Base-by-base conservation (phyloP, 2,329 filamentous ascomycete genomes). In the Penicillium sp. region DNA sequence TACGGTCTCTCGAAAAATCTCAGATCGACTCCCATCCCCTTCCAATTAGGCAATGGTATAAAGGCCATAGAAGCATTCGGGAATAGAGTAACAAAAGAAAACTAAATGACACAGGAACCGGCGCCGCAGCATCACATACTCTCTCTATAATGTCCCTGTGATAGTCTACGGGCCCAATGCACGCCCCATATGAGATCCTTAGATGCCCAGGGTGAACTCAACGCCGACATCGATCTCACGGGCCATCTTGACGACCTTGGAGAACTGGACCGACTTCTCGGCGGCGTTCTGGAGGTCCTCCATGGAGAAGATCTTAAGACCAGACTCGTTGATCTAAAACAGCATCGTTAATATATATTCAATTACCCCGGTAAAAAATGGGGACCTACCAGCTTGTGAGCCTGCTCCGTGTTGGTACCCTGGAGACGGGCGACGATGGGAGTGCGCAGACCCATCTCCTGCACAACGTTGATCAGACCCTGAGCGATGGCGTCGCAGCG, bases 291-390 rank as follows among this genome's bases (percentile, higher is more conserved):
- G 93, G 66, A 98, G 83, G 77, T 98, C 93, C 70, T 97, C 92
- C 56, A 98, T 97, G 67, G 89, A 95, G 82, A 98, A 98, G 76
- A 98, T 98, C 86, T 98, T 98, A 68, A 98, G 83, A 65, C 93
- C 91, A 47, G 91, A 95, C 72, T 98, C 90, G 80, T 93, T 95
- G 78, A 98, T 90, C 78, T 81, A 54, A 10, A 51, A 27, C 47
- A 37, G 6, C 12, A 20, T 54, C 41, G 52, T 47, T 27, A 46
- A 37, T 48, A 37, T 42, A 15, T 7, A 1, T n/a, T 8, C 13
- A 27, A 47, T 25, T 2, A 18, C 9, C 28, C 28, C 27, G 7
- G 33, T 41, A 80, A 76, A 12, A 28, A 13, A 18, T 37, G 2
- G 29, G 32, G 8, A 18, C 80, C 62, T 75, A 81, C 79, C 69